A percentile compares a stretch with the other conserved stretches of the same genome.
phyloP scores from a whole-genome alignment of 805 yeast species.

The Maudiozyma turicensis region DNA sequence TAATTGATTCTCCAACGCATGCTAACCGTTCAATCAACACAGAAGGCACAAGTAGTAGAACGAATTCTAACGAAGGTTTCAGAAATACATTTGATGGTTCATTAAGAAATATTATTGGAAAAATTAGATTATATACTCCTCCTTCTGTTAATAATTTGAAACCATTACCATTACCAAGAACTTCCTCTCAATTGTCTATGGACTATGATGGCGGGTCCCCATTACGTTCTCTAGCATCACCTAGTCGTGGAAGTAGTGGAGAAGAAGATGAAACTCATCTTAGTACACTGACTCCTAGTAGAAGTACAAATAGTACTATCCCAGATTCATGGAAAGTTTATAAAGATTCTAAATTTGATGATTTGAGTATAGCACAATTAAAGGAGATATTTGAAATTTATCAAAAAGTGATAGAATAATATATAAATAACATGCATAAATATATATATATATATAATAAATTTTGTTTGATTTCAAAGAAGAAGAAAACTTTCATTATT shows the following conservation, averaged over 20 bases:
- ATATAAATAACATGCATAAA: neutral
- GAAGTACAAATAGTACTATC: slow-evolving; percentile 1
- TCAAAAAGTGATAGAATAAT: slow-evolving; percentile 9
- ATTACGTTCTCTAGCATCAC: neutral
- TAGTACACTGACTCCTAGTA: slow-evolving; percentile 2
- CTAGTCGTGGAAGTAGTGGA: neutral
- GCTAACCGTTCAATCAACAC: neutral
- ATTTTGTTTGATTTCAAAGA: neutral
- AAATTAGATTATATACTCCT: slow-evolving; percentile 26
- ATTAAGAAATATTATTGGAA: slow-evolving; percentile 22
- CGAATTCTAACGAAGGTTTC: slow-evolving; percentile 23
- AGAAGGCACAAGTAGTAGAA: slow-evolving; percentile 4
- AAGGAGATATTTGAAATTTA: slow-evolving; percentile 25
- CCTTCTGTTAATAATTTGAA: slow-evolving; percentile 11
- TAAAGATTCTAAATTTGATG: slow-evolving; percentile 23
- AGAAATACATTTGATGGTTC: slow-evolving; percentile 24
- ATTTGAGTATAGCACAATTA: slow-evolving; percentile 21
- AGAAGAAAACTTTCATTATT: too few relatives aligned
- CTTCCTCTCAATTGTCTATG: slow-evolving; percentile 12
- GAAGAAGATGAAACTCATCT: neutral
- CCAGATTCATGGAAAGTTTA: slow-evolving; percentile 17
- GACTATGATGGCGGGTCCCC: slow-evolving; percentile 6
- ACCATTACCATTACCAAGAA: slow-evolving; percentile 10
- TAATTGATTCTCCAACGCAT: neutral
- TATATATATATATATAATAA: too few relatives aligned